These are phyloP conservation scores for Senna tora DNA, from an alignment of 306 rosid genomes.

Conservation along the genomic window DNA sequence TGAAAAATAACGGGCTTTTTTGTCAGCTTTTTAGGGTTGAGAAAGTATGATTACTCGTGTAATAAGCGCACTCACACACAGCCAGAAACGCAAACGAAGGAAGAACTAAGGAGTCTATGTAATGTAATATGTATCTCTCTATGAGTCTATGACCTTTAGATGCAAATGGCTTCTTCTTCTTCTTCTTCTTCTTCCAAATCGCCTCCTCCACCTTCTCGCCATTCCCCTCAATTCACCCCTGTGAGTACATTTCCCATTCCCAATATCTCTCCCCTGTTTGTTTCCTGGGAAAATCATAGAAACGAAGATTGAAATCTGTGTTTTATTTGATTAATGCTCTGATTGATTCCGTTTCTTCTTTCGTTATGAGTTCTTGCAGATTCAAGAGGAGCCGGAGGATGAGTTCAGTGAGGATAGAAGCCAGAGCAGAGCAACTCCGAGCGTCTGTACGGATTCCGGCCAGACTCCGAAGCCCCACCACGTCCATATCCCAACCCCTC, in stretches of 20 bases:
- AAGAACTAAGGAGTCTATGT: too few species aligned
- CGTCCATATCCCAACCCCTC: slow-evolving; percentile 59
- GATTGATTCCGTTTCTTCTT: too few species aligned
- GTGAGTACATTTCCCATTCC: too few species aligned
- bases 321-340: too few species aligned
- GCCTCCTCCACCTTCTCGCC: slow-evolving; percentile 47
- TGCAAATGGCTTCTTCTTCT: slow-evolving; percentile 36
- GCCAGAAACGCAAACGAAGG: neutral
- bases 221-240: slow-evolving; percentile 53
- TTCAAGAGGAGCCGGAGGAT: slow-evolving; percentile 75
- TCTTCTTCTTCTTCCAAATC: slow-evolving; percentile 38
- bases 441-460: slow-evolving; percentile 30
- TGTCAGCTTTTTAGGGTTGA: neutral
- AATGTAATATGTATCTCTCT: neutral
- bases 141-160: too few species aligned
- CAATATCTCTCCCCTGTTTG: neutral
- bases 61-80: neutral
- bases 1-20: neutral
- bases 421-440: slow-evolving; percentile 48
- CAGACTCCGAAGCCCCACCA: slow-evolving; percentile 46
- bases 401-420: slow-evolving; percentile 44
- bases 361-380: slow-evolving; percentile 51
- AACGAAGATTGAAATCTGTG: neutral
- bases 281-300: neutral
- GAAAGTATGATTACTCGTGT: neutral